These are phyloP conservation scores for Daldinia grandis DNA, from an alignment of 495 filamentous ascomycete species.

Conservation along the genomic window DNA sequence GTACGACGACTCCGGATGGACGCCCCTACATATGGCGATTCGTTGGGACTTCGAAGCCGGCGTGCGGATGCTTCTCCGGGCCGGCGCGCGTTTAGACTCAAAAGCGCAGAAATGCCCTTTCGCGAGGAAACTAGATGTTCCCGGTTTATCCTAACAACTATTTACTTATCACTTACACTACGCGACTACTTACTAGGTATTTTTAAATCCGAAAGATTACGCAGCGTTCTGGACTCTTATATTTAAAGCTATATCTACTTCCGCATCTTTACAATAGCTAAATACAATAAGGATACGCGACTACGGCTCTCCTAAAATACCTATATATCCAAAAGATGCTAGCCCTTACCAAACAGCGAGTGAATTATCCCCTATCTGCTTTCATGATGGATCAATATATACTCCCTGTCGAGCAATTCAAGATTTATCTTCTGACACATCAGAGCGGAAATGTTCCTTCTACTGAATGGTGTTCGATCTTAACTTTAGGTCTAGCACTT, in stretches of 20 bases:
- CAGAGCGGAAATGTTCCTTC: background rate
- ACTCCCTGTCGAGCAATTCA: background rate
- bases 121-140: constrained; percentile 1
- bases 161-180: background rate
- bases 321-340: background rate
- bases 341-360: background rate
- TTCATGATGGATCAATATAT: background rate
- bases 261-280: background rate
- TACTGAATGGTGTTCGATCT: background rate
- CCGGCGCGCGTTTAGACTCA: constrained; percentile 6
- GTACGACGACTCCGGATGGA: constrained; percentile 36
- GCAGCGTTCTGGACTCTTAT: background rate
- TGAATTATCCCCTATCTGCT: background rate
- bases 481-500: background rate
- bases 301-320: background rate
- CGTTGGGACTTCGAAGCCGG: constrained; percentile 36
- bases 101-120: constrained; percentile 26
- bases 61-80: constrained; percentile 18
- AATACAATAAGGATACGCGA: background rate
- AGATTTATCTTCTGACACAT: background rate
- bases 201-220: background rate
- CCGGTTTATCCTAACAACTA: background rate
- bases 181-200: background rate
- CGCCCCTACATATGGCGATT: constrained; percentile 42
- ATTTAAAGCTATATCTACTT: background rate